Conservation (phyloP, 306 rosid genomes). For the Lathyrus tuberosus region DNA sequence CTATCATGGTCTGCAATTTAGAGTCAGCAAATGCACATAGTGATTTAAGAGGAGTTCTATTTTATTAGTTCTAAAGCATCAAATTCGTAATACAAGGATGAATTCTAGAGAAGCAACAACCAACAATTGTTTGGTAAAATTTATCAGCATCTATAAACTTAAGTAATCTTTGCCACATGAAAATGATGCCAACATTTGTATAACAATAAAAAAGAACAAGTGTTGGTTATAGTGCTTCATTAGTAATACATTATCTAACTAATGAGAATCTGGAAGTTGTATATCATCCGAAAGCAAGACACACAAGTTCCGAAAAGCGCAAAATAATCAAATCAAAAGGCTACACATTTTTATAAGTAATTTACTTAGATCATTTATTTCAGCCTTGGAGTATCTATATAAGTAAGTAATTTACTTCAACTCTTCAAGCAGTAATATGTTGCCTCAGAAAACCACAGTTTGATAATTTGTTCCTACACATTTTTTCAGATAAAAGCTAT, state of each 20-base stretch:
- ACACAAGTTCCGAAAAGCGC: conserved; percentile 19
- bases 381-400: background rate
- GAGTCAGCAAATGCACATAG: conserved; percentile 34
- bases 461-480: background rate
- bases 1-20: conserved; percentile 81
- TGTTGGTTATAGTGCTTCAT: background rate
- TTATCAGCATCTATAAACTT: conserved; percentile 8
- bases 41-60: conserved; percentile 11
- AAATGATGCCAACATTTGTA: background rate
- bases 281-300: conserved; percentile 9
- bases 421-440: conserved; percentile 25
- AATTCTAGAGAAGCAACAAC: conserved; percentile 21
- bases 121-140: conserved; percentile 2
- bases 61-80: conserved; percentile 31
- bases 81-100: conserved; percentile 23
- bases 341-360: too few species aligned
- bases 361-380: conserved; percentile 32
- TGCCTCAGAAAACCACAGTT: background rate
- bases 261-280: background rate
- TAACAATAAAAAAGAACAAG: background rate
- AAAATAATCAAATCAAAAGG: conserved; percentile 8
- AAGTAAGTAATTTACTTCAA: background rate
- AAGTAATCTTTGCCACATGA: conserved; percentile 10
- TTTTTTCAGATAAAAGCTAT: background rate
- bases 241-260: background rate